A percentile compares a stretch with the other conserved stretches of the same genome.
phyloP scores from a whole-genome alignment of 1,139 yeast species.

The Sugiyamaella sp. region DNA sequence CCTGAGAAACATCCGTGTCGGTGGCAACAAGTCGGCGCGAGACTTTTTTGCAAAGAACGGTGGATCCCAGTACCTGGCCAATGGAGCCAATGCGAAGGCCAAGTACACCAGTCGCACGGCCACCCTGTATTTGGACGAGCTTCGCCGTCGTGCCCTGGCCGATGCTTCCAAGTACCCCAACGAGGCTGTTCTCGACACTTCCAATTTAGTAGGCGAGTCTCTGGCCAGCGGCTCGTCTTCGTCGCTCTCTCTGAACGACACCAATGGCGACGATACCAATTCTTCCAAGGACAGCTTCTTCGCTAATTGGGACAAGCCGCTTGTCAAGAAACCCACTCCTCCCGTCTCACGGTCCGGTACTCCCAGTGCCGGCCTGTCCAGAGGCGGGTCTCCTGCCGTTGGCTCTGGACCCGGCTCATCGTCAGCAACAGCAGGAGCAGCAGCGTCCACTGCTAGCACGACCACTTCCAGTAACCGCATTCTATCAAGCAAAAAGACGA shows the following conservation, averaged over 20 bases:
- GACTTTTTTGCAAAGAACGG: conserved; percentile 84
- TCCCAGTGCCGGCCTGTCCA: conserved; percentile 40
- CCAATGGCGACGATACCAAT: conserved; percentile 17
- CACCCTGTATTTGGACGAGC: conserved; percentile 71
- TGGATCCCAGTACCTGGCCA: conserved; percentile 66
- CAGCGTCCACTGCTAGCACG: conserved; percentile 29
- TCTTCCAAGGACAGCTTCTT: conserved; percentile 79
- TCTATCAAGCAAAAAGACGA: conserved; percentile 35
- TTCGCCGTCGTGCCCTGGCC: conserved; percentile 64
- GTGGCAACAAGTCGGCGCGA: conserved; percentile 86
- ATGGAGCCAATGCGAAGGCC: conserved; percentile 63
- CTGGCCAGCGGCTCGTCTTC: conserved; percentile 42
- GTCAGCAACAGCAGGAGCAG: conserved; percentile 20
- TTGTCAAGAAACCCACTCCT: conserved; percentile 51
- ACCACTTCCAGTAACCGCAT: conserved; percentile 32
- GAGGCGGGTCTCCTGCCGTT: conserved; percentile 32
- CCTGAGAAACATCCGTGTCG: conserved; percentile 85
- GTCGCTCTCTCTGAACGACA: conserved; percentile 32
- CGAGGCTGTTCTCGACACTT: conserved; percentile 53
- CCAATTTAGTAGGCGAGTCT: conserved; percentile 36
- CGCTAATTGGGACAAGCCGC: conserved; percentile 86
- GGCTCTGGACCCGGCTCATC: too few relatives aligned
- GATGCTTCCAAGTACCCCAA: conserved; percentile 76
- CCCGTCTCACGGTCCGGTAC: conserved; percentile 55
- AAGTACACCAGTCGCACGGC: conserved; percentile 86